These are phyloP conservation scores for Canna indica DNA, from an alignment of 176 grass and related monocot species.

Conservation along the genomic window DNA sequence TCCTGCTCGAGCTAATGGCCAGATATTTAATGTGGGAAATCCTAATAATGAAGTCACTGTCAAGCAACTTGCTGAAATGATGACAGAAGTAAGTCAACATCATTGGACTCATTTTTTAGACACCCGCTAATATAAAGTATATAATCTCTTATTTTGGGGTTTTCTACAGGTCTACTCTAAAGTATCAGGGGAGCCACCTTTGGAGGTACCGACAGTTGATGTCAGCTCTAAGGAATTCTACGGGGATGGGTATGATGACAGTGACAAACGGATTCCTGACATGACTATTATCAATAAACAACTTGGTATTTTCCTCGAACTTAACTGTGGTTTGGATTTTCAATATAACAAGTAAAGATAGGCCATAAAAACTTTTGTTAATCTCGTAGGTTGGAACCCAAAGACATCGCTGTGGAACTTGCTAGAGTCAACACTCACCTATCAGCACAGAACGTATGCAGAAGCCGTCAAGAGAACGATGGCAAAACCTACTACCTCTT, in stretches of 20 bases:
- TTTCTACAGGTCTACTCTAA: constrained; percentile 55
- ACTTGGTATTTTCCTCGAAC: constrained; percentile 49
- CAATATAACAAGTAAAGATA: neutral
- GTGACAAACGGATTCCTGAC: constrained; percentile 72
- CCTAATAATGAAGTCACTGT: constrained; percentile 7
- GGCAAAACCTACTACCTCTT: constrained; percentile 47
- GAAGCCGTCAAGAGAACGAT: constrained; percentile 70
- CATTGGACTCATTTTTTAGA: too few relatives aligned
- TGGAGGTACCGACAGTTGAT: constrained; percentile 60
- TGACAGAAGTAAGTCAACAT: too few relatives aligned
- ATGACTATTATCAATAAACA: constrained; percentile 87
- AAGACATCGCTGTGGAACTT: constrained; percentile 80
- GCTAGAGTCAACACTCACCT: constrained; percentile 74
- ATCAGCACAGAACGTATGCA: constrained; percentile 89
- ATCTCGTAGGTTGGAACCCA: constrained; percentile 69
- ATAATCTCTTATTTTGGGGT: neutral
- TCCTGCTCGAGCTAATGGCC: constrained; percentile 65
- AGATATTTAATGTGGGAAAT: constrained; percentile 50
- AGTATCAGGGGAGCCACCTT: constrained; percentile 57
- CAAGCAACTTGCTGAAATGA: constrained; percentile 49
- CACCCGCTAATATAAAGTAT: too few relatives aligned
- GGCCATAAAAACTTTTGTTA: neutral
- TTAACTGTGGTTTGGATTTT: neutral
- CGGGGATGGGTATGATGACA: constrained; percentile 86
- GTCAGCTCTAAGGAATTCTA: constrained; percentile 78